Evolutionary conservation across 768 basidiomycete genomes (phyloP), one percentile per base, ranked within the genome.

Genomic region (Auricularia cornea): DNA sequence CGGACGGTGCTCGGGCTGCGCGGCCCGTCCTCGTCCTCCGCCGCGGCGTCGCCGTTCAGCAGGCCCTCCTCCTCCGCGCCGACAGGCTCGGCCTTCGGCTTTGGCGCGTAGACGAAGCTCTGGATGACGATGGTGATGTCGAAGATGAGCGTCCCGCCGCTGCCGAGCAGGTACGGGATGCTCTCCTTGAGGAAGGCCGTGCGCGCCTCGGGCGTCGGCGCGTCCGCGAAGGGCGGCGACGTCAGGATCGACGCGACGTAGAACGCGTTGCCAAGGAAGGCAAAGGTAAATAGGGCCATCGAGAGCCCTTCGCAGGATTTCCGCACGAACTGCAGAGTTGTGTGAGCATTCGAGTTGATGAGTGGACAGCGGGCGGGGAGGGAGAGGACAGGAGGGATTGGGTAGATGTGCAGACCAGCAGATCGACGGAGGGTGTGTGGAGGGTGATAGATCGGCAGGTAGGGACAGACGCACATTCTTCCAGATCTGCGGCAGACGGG

Each of bases 401-500:
- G 1, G 8, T 12, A 3, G n/a, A 16, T n/a, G n/a, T n/a, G n/a
- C n/a, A n/a, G n/a, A n/a, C n/a, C n/a, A 18, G 18, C 59, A 44
- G 10, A 32, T n/a, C 23, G 6, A 40, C 11, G 62, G 56, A 64
- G 18, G 59, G 54, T 60, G 59, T 11, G 32, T n/a, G n/a, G n/a
- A n/a, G n/a, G n/a, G n/a, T n/a, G n/a, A n/a, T n/a, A n/a, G n/a
- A n/a, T n/a, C 35, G 35, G 35, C 10, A 48, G 5, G 10, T 20
- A 3, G 20, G 6, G 44, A 48, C 44, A 48, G 12, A 85, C 93
- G 72, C 73, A 97, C 95, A 70, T 98, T 98, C 75, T 95, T 96
- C 97, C 97, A 98, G 66, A 99, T 97, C 74, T 99, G 97, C 26
- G 97, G 97, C 69, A 99, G 75, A 64, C 97, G 85, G 3, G 90